Percentiles rank a stretch among this genome's conserved stretches.
phyloP scores from a whole-genome alignment of 768 basidiomycete genomes.

The Russula compacta region DNA sequence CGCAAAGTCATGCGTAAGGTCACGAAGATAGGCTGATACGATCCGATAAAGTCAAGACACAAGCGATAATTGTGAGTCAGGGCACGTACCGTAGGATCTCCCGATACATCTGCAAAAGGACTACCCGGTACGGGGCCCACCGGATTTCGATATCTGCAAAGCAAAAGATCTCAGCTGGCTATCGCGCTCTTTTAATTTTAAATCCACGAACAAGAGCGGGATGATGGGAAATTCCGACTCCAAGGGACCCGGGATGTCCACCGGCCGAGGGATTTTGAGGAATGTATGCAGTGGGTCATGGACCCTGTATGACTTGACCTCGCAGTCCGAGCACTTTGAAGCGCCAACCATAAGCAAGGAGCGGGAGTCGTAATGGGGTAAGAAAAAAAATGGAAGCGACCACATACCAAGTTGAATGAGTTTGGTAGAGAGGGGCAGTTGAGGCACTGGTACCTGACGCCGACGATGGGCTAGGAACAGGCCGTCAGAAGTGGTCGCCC shows the following conservation, averaged over 20 bases:
- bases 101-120: conserved; percentile 29
- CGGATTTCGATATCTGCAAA: conserved; percentile 50
- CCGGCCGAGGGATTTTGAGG: conserved; percentile 77
- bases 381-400: background rate
- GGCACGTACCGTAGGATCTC: conserved; percentile 46
- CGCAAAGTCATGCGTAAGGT: conserved; percentile 54
- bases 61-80: background rate
- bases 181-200: background rate
- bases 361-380: background rate
- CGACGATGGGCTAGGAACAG: conserved; percentile 51
- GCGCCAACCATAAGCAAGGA: background rate
- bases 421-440: conserved; percentile 72
- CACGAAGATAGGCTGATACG: conserved; percentile 50
- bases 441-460: conserved; percentile 82
- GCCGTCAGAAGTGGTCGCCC: background rate
- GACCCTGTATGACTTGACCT: conserved; percentile 61
- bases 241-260: conserved; percentile 44
- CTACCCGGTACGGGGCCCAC: conserved; percentile 39
- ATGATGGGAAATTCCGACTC: conserved; percentile 51
- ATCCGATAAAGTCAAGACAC: background rate
- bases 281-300: conserved; percentile 85
- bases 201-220: conserved; percentile 49
- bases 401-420: conserved; percentile 64
- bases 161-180: background rate
- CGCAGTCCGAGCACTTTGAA: conserved; percentile 69